Percentiles rank a stretch among this genome's conserved stretches.
These are phyloP conservation scores for Sugiyamaella marilandica DNA, from an alignment of 805 yeast genomes.

Conservation along the genomic window DNA sequence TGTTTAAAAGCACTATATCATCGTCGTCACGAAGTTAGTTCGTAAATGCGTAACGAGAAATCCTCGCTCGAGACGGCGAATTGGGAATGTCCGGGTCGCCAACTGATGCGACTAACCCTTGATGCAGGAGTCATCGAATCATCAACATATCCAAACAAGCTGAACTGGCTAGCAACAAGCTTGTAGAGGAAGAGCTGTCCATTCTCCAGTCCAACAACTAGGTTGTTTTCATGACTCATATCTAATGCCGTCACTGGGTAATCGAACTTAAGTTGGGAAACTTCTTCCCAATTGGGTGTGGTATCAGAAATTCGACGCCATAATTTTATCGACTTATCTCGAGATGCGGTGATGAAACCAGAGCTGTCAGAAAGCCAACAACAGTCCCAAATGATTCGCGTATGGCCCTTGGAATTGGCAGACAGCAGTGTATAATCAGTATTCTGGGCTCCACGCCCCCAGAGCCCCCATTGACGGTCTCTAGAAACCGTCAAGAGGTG, in stretches of 20 bases:
- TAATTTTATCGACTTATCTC: constrained; percentile 74
- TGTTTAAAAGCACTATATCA: too few species aligned
- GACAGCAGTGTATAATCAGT: constrained; percentile 38
- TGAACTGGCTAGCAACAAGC: constrained; percentile 32
- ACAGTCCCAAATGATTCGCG: constrained; percentile 93
- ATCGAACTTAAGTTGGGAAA: constrained; percentile 41
- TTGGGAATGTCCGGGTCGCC: constrained; percentile 38
- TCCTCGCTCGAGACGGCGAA: constrained; percentile 67
- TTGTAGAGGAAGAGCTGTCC: constrained; percentile 52
- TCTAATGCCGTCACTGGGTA: constrained; percentile 68
- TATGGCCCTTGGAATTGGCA: constrained; percentile 68
- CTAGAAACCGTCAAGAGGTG: constrained; percentile 76
- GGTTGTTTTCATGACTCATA: constrained; percentile 31
- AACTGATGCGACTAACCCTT: constrained; percentile 56
- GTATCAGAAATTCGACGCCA: constrained; percentile 46
- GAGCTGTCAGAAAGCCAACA: constrained; percentile 63
- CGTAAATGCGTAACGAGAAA: constrained; percentile 47
- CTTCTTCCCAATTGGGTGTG: constrained; percentile 35
- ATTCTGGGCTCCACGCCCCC: constrained; percentile 43
- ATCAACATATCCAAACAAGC: constrained; percentile 34
- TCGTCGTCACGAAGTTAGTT: too few species aligned
- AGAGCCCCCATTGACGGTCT: constrained; percentile 79
- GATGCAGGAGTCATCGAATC: constrained; percentile 51
- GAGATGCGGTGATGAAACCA: constrained; percentile 71
- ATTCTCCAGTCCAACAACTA: constrained; percentile 67